Evolutionary conservation across 495 filamentous ascomycete species (phyloP), one percentile per base, ranked within the genome.

Genomic region (Podospora didyma): DNA sequence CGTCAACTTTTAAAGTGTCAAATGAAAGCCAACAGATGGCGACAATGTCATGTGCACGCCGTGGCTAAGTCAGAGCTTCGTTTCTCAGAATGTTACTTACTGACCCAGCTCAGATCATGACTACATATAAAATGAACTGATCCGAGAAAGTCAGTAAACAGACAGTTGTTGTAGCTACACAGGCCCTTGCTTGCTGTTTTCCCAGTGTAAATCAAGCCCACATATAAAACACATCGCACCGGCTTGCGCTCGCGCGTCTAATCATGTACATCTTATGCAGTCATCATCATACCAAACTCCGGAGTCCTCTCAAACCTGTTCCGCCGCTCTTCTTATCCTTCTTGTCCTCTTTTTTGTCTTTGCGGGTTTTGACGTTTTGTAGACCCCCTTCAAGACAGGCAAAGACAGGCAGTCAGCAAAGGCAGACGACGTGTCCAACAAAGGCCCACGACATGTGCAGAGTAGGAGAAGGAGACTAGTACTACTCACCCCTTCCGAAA

Each of bases 351-450:
- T 80, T 75, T 39, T 76, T 77, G 2, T 80, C 76, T 58, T 80
- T 82, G 35, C 76, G 75, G 12, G 78, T 75, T 54, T 80, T 82
- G 24, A 75, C 68, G 60, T 84, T 84, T 66, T 84, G 80, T 0
- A 82, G 74, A 9, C 82, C 81, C 14, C 76, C 82, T 84, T 37
- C 19, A 20, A 20, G 31, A 41, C 10, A 37, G 20, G 22, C 10
- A 28, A 19, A 44, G 61, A 76, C n/a, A n/a, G n/a, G n/a, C n/a
- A n/a, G n/a, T n/a, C 59, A 81, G 71, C 61, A 69, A 22, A 19
- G 23, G 39, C 14, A 7, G 14, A 17, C 44, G 1, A 23, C 16
- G 11, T 35, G 11, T 5, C n/a, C 59, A 81, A 71, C 61, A 69
- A 22, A 19, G 23, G 39, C 14, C 39, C 7, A 17, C 44, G 1